Conservation (phyloP, 768 basidiomycete species). For the Suillus clintonianus region DNA sequence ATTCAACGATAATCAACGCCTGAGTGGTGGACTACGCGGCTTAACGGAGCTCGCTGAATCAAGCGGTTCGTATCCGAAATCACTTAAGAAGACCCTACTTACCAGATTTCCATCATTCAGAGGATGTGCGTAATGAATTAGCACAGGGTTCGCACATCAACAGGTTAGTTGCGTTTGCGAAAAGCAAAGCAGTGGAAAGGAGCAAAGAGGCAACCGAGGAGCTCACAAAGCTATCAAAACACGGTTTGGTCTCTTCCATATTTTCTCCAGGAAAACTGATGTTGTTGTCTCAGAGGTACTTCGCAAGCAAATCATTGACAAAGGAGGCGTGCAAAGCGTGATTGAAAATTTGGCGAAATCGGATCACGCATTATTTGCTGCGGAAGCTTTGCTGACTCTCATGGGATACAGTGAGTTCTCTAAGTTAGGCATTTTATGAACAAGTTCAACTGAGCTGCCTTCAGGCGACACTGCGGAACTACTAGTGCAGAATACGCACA, state of each 20-base stretch:
- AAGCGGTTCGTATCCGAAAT: neutral
- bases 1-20: constrained; percentile 7
- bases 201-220: neutral
- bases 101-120: neutral
- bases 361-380: neutral
- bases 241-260: neutral
- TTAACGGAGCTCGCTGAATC: neutral
- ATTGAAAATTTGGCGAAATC: neutral
- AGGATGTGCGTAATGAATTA: neutral
- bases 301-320: neutral
- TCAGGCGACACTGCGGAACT: neutral
- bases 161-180: neutral
- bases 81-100: neutral
- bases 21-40: neutral
- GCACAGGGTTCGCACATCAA: neutral
- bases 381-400: neutral
- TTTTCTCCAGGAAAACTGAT: neutral
- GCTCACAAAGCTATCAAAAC: neutral
- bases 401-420: neutral
- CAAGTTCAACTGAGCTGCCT: neutral
- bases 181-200: neutral
- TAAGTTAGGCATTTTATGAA: neutral
- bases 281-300: neutral
- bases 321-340: neutral
- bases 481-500: neutral